phyloP scores from a whole-genome alignment of 2,329 filamentous ascomycete species.

The Dactylellina drechsleri region DNA sequence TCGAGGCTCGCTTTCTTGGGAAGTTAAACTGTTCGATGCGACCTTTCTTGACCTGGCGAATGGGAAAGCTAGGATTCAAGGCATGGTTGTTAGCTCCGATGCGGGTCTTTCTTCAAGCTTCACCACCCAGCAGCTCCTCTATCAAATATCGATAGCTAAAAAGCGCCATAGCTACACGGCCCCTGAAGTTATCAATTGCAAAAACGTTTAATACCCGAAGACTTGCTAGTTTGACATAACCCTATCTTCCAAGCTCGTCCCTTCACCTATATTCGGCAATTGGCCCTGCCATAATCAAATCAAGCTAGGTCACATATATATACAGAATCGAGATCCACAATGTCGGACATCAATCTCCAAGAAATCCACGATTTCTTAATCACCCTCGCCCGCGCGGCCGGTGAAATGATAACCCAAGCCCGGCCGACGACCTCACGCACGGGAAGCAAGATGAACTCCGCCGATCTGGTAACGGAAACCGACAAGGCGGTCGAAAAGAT shows the following conservation, averaged over 20 bases:
- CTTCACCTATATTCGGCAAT: too few relatives aligned
- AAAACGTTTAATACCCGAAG: too few relatives aligned
- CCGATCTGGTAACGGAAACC: conserved; percentile 75
- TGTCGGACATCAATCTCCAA: conserved; percentile 66
- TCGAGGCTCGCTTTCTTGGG: conserved; percentile 7
- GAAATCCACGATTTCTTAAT: conserved; percentile 72
- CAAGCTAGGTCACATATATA: too few relatives aligned
- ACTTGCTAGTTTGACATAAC: too few relatives aligned
- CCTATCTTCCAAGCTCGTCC: too few relatives aligned
- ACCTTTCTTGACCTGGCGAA: conserved; percentile 13
- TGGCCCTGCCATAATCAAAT: background rate
- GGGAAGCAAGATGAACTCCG: conserved; percentile 74
- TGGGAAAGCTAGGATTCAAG: conserved; percentile 1
- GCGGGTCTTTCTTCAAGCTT: too few relatives aligned
- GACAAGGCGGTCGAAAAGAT: conserved; percentile 74
- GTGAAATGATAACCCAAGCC: conserved; percentile 71
- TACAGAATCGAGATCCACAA: background rate
- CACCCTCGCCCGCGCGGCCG: conserved; percentile 71
- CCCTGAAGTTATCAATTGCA: too few relatives aligned
- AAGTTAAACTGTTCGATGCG: conserved; percentile 7
- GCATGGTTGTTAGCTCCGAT: background rate
- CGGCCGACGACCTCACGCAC: conserved; percentile 70
- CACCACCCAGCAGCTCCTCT: too few relatives aligned
- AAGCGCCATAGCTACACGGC: too few relatives aligned
- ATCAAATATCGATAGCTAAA: too few relatives aligned